phyloP scores from a whole-genome alignment of 331 rosid genomes.

The Acacia pycnantha region DNA sequence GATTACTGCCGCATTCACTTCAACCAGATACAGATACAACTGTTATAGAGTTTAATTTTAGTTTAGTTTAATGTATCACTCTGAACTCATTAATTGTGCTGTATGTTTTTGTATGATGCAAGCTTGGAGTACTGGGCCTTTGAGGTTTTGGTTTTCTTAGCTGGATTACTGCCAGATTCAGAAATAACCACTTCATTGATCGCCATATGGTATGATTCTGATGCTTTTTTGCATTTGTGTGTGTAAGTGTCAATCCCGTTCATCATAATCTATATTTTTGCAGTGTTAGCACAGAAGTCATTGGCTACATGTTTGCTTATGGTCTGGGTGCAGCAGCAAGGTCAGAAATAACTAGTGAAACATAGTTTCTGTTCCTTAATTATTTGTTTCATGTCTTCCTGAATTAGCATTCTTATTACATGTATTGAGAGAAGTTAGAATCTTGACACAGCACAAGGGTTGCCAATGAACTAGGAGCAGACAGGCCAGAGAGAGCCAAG shows the following conservation, averaged over 20 bases:
- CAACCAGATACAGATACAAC: neutral
- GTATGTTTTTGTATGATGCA: slow-evolving; percentile 21
- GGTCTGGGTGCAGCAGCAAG: slow-evolving; percentile 94
- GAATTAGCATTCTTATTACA: slow-evolving; percentile 1
- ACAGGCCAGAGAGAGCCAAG: slow-evolving; percentile 55
- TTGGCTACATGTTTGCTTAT: slow-evolving; percentile 68
- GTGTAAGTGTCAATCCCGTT: neutral
- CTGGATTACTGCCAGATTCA: slow-evolving; percentile 70
- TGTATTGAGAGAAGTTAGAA: slow-evolving; percentile 13
- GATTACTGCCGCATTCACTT: no score
- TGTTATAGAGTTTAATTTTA: neutral
- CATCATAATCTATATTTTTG: slow-evolving; percentile 4
- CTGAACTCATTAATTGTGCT: slow-evolving; percentile 16
- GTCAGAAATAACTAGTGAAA: slow-evolving; percentile 28
- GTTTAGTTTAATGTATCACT: neutral
- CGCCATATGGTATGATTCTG: slow-evolving; percentile 68
- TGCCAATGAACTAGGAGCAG: slow-evolving; percentile 90
- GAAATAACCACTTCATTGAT: slow-evolving; percentile 72
- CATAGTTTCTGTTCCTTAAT: neutral
- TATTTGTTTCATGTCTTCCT: neutral
- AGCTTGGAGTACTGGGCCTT: slow-evolving; percentile 94
- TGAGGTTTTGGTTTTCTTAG: slow-evolving; percentile 78
- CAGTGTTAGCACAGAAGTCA: slow-evolving; percentile 68
- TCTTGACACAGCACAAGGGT: slow-evolving; percentile 76
- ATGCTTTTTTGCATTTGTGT: neutral